Conservation (phyloP, 768 basidiomycete genomes). For the Lactarius indigo region DNA sequence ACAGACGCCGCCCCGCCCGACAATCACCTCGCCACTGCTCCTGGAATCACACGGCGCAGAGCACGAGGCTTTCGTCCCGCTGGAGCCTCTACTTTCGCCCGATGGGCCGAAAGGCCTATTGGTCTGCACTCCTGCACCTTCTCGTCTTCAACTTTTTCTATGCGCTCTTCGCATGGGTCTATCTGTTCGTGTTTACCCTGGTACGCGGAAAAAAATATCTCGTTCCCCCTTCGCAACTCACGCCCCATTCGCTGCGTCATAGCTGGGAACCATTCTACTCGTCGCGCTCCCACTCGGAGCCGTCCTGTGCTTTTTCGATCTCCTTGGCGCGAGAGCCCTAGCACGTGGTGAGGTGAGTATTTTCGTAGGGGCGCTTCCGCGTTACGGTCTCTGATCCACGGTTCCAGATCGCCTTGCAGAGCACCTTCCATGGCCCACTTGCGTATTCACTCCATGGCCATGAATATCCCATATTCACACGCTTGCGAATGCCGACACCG, state of each 20-base stretch:
- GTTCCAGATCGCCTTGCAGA: slow-evolving; percentile 59
- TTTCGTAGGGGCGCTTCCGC: neutral
- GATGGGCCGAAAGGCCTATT: slow-evolving; percentile 53
- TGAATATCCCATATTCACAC: slow-evolving; percentile 74
- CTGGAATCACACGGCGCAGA: slow-evolving; percentile 15
- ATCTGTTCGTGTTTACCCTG: slow-evolving; percentile 75
- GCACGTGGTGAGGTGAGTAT: slow-evolving; percentile 62
- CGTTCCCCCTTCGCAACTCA: slow-evolving; percentile 20
- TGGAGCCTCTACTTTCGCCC: slow-evolving; percentile 67
- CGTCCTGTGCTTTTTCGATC: slow-evolving; percentile 70
- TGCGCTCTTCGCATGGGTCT: slow-evolving; percentile 74
- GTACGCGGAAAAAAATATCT: slow-evolving; percentile 43
- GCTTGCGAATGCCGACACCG: slow-evolving; percentile 46
- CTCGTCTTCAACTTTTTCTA: slow-evolving; percentile 75
- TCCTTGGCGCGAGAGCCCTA: slow-evolving; percentile 69
- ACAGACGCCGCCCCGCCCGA: slow-evolving; percentile 2
- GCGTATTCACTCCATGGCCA: slow-evolving; percentile 61
- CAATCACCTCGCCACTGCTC: slow-evolving; percentile 11
- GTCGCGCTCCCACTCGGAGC: slow-evolving; percentile 76
- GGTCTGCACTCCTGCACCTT: slow-evolving; percentile 63
- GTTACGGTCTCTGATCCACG: neutral
- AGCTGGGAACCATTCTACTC: slow-evolving; percentile 80
- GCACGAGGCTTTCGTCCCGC: slow-evolving; percentile 27
- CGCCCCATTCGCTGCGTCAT: neutral
- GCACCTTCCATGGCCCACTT: slow-evolving; percentile 63